Percentiles rank a stretch among this genome's conserved stretches.
Evolutionary conservation across 75 land plant genomes (phyloP).

Genomic region (Sequoia sempervirens): DNA sequence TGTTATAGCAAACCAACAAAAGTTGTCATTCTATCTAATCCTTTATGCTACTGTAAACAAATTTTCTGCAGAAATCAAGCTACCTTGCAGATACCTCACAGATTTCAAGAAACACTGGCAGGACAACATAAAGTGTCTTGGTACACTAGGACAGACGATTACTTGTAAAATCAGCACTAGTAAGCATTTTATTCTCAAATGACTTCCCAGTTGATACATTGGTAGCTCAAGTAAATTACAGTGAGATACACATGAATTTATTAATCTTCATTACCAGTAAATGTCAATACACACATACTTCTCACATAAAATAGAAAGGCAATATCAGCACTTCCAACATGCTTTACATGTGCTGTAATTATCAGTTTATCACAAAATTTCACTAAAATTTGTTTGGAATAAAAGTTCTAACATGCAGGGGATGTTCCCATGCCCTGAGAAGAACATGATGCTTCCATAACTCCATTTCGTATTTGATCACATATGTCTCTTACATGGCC

Average conservation of each 20-base stretch:
- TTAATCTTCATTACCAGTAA: not conserved
- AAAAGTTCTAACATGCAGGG: constrained; percentile 2
- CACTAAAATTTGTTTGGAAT: not conserved
- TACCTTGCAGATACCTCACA: not conserved
- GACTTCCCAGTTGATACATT: not conserved
- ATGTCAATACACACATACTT: not conserved
- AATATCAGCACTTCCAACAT: not conserved
- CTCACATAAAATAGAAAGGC: not conserved
- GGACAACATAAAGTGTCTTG: not conserved
- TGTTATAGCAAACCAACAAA: not conserved
- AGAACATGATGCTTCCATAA: constrained; percentile 55
- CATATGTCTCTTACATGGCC: constrained; percentile 78
- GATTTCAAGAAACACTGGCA: not conserved
- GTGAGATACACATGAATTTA: not conserved
- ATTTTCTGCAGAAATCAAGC: not conserved
- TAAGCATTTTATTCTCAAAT: not conserved
- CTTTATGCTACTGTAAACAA: not conserved
- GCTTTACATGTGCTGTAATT: not conserved
- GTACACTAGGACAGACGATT: not conserved
- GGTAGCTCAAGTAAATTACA: not conserved
- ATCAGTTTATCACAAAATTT: not conserved
- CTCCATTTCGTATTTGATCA: constrained; percentile 76
- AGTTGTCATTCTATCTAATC: not conserved
- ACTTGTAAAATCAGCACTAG: not conserved
- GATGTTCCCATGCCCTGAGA: constrained; percentile 46